Conservation (phyloP, 306 rosid species). For the Dryas alaskensis region DNA sequence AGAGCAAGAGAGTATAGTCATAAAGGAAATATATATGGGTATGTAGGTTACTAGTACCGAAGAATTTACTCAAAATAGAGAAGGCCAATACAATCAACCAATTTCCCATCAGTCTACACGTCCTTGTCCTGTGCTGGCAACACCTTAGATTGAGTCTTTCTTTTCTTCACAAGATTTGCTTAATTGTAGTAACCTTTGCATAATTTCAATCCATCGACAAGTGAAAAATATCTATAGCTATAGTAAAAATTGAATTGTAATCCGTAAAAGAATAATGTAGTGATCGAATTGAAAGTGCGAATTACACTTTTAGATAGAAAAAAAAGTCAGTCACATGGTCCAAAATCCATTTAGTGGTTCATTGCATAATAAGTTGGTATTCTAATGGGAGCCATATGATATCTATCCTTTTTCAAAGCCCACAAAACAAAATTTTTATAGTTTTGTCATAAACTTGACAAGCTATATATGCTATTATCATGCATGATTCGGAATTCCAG, state of each 20-base stretch:
- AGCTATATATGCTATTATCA: background rate
- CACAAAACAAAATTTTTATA: background rate
- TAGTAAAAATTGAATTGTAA: background rate
- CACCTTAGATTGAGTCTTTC: background rate
- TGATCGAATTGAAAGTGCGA: background rate
- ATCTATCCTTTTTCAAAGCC: background rate
- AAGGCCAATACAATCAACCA: constrained; percentile 4
- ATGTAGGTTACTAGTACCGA: background rate
- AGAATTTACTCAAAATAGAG: background rate
- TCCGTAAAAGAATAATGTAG: background rate
- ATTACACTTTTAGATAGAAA: background rate
- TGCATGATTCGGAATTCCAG: background rate
- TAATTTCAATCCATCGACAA: background rate
- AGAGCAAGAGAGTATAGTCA: too few species aligned
- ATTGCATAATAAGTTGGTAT: constrained; percentile 2
- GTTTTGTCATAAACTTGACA: background rate
- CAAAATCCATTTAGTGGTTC: constrained; percentile 1
- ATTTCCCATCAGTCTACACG: background rate
- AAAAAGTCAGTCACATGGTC: constrained; percentile 2
- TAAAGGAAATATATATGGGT: too few species aligned
- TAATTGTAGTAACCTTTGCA: background rate
- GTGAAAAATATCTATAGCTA: background rate
- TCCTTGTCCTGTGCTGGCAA: background rate
- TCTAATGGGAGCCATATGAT: background rate
- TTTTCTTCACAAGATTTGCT: background rate